These are phyloP conservation scores for Colletotrichum coccodes DNA, from an alignment of 2,329 filamentous ascomycete species.

Conservation along the genomic window DNA sequence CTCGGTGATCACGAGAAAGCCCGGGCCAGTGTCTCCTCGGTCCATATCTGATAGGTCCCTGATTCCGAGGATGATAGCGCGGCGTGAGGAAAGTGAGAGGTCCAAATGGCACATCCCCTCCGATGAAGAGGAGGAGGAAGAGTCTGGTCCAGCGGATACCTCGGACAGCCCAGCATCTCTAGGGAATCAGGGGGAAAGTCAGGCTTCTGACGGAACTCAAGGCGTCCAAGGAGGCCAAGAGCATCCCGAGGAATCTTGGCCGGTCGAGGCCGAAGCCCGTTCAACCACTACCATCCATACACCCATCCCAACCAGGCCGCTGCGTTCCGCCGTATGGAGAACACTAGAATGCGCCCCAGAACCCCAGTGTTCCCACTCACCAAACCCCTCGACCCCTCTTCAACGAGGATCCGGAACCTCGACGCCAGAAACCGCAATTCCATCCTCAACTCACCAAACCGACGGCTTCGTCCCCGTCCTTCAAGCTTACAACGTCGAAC, in stretches of 20 bases:
- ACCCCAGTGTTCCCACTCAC: not conserved
- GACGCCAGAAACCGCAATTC: not conserved
- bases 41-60: not conserved
- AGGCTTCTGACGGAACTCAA: too few relatives aligned
- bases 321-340: not conserved
- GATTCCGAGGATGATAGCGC: not conserved
- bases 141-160: not conserved
- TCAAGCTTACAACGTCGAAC: conserved; percentile 4
- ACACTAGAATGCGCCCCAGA: not conserved
- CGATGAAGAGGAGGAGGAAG: not conserved
- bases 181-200: not conserved
- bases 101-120: not conserved
- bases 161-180: not conserved
- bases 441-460: not conserved
- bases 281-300: not conserved
- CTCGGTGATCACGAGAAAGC: not conserved
- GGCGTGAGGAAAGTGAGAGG: not conserved
- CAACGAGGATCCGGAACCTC: not conserved
- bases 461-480: not conserved
- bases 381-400: not conserved
- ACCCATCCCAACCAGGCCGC: not conserved
- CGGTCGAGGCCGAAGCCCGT: not conserved
- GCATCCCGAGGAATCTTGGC: not conserved
- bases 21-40: not conserved
- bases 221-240: too few relatives aligned